Base-by-base conservation (phyloP, 2,329 filamentous ascomycete species). In the Talaromyces funiculosus region DNA sequence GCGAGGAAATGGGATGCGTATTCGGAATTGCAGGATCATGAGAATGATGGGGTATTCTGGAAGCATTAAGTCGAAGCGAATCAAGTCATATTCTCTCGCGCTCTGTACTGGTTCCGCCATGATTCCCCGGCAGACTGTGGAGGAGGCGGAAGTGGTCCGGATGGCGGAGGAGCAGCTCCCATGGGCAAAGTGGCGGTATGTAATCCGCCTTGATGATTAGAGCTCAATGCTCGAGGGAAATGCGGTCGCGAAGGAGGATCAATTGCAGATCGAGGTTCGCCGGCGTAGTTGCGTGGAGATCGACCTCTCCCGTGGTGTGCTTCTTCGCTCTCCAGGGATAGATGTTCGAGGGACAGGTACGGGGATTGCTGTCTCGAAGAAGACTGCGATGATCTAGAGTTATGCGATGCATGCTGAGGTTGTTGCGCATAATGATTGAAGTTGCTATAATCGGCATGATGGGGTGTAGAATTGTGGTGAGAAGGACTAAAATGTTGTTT, bases 181-280 rank as follows among this genome's bases (percentile, higher is more conserved):
- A 89, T 82, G 0, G 88, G 86, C 53, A 91, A 77, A 37, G 81
- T 83, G 59, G 88, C 87, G 2, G 82, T 84, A 55, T 74, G 71
- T 49, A 76, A 63, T 68, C 73, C 57, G 71, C 71, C 59, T 68
- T 70, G 26, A 68, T 71, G 57, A 3, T 70, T 72, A 4, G 73
- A 73, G 64, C 75, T 77, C n/a, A 69, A 64, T 4, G 75, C 75
- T 31, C 76, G 73, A 33, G 75, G 72, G 14, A 78, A 73, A 42
- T 71, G 71, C 4, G 74, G 73, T 14, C 71, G 68, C n/a, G 72
- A 67, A 12, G 73, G 70, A 5, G 72, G 64, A 22, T 77, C 75
- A 20, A 77, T 64, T 8, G 75, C 71, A 16, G 75, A 76, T 7
- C 69, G 67, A 4, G 75, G 72, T 24, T 76, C 75, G 14, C 64